Conservation (phyloP, 805 yeast genomes). For the Isabelozyma heimii region DNA sequence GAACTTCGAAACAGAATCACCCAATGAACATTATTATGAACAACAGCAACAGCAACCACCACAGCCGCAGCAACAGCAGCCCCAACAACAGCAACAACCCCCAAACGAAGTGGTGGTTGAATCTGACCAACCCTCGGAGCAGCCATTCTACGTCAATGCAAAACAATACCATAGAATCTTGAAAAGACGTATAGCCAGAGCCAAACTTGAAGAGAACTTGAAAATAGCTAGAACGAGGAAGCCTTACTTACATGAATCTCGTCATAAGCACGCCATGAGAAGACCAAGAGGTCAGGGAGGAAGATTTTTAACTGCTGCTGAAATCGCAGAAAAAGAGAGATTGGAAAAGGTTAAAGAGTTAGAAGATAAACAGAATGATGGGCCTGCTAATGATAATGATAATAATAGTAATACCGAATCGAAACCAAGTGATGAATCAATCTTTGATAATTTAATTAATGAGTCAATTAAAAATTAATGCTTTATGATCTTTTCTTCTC, state of each 20-base stretch:
- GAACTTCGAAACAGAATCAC: background rate
- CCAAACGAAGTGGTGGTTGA: constrained; percentile 10
- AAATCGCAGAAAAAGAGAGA: constrained; percentile 44
- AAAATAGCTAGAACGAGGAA: constrained; percentile 86
- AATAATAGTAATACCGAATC: background rate
- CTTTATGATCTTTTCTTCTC: constrained; percentile 1
- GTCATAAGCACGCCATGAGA: constrained; percentile 99
- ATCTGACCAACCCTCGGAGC: constrained; percentile 47
- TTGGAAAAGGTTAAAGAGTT: constrained; percentile 36
- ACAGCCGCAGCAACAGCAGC: constrained; percentile 11
- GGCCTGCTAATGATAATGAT: background rate
- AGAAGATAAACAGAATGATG: constrained; percentile 18
- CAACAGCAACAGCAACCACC: constrained; percentile 9
- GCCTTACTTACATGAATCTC: constrained; percentile 92
- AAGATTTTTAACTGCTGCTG: constrained; percentile 89
- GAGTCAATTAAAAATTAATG: constrained; percentile 1
- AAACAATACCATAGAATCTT: constrained; percentile 94
- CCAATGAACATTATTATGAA: constrained; percentile 1
- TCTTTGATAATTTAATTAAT: constrained; percentile 14
- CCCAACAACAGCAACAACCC: constrained; percentile 9
- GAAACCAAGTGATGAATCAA: constrained; percentile 11
- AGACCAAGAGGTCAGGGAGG: constrained; percentile 99
- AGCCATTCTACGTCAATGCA: constrained; percentile 96
- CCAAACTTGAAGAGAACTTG: constrained; percentile 83
- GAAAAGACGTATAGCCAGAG: constrained; percentile 90